Evolutionary conservation across 2,329 filamentous ascomycete species (phyloP).

Genomic region (Beauveria varroae): DNA sequence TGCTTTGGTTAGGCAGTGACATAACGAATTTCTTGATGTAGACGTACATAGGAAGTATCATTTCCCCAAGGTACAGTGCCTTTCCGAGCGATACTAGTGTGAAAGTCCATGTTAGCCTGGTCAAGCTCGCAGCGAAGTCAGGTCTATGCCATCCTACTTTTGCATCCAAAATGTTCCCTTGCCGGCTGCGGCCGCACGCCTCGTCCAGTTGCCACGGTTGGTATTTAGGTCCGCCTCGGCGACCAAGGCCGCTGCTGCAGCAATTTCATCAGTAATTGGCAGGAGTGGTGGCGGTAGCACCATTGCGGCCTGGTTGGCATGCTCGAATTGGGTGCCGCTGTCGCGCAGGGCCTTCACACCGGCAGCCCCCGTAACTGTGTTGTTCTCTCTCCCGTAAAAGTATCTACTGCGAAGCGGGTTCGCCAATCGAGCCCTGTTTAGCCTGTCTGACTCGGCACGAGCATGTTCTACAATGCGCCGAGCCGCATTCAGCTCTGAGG

Average conservation of each 20-base stretch:
- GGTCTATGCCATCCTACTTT: background rate
- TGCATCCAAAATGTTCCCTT: constrained; percentile 18
- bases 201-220: background rate
- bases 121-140: background rate
- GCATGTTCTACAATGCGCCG: constrained; percentile 15
- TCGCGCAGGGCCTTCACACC: background rate
- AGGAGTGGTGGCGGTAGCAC: constrained; percentile 11
- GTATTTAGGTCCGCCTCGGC: constrained; percentile 16
- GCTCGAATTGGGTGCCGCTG: background rate
- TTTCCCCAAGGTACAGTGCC: constrained; percentile 20
- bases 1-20: background rate
- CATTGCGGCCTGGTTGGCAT: background rate
- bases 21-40: background rate
- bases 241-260: constrained; percentile 18
- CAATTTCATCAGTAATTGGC: constrained; percentile 18
- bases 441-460: constrained; percentile 12
- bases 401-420: constrained; percentile 16
- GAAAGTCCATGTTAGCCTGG: background rate
- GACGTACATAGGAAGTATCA: constrained; percentile 7
- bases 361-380: background rate
- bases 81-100: constrained; percentile 10
- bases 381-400: constrained; percentile 1
- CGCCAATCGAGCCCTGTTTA: constrained; percentile 15
- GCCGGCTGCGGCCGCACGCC: background rate
- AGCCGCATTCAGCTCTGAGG: constrained; percentile 10